Percentiles rank a stretch among this genome's conserved stretches.
Conservation (phyloP, 306 rosid species). For the Datisca glomerata region DNA sequence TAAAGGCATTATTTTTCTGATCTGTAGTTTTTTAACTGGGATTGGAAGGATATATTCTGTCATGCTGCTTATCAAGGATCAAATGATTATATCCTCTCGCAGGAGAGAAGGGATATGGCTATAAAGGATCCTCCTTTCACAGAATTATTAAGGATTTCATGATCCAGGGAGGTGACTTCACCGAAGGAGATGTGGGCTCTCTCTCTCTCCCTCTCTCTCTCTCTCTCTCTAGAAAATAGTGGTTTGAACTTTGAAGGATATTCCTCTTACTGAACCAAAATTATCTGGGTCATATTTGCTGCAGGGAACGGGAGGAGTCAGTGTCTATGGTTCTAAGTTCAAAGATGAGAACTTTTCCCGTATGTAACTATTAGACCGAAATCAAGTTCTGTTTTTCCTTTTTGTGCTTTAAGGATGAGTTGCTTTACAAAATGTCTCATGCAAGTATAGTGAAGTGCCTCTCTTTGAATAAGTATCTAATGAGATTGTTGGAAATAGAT, state of each 20-base stretch:
- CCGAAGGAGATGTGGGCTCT: constrained; percentile 58
- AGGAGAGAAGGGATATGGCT: constrained; percentile 95
- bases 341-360: constrained; percentile 70
- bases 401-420: too few species aligned
- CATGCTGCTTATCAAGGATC: constrained; percentile 6
- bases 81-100: constrained; percentile 18
- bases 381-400: too few species aligned
- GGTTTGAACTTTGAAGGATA: background rate
- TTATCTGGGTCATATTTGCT: constrained; percentile 5
- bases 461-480: too few species aligned
- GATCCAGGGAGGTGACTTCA: constrained; percentile 98
- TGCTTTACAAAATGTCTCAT: too few species aligned
- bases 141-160: constrained; percentile 85
- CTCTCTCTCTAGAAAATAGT: background rate
- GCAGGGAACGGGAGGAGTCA: constrained; percentile 93
- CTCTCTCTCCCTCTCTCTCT: constrained; percentile 1
- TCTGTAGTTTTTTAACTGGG: constrained; percentile 9
- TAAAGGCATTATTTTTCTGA: constrained; percentile 3
- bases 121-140: constrained; percentile 86
- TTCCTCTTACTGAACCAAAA: background rate
- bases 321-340: constrained; percentile 77
- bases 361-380: too few species aligned
- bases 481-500: too few species aligned
- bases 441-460: too few species aligned
- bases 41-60: constrained; percentile 7